These are phyloP conservation scores for Termitomyces sp. DNA, from an alignment of 768 basidiomycete genomes.

Conservation along the genomic window DNA sequence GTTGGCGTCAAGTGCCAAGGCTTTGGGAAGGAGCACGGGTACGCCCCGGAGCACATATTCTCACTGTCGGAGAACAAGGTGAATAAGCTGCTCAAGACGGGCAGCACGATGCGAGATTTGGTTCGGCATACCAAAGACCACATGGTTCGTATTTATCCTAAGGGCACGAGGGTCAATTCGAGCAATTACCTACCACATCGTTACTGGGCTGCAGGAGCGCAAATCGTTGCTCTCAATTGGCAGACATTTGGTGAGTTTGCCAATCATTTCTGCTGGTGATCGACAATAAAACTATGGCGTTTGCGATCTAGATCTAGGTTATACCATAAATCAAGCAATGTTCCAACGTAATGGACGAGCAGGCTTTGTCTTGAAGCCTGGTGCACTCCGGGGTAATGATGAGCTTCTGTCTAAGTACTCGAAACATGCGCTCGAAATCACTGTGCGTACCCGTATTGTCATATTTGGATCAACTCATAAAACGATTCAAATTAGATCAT, in stretches of 20 bases:
- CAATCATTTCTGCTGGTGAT: background rate
- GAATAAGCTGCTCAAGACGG: slow-evolving; percentile 65
- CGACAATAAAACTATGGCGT: background rate
- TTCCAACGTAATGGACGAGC: slow-evolving; percentile 86
- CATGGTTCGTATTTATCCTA: slow-evolving; percentile 82
- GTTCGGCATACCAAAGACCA: slow-evolving; percentile 85
- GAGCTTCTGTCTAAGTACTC: slow-evolving; percentile 46
- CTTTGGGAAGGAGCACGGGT: slow-evolving; percentile 79
- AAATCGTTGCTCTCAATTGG: slow-evolving; percentile 80
- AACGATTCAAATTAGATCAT: slow-evolving; percentile 33
- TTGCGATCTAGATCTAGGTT: slow-evolving; percentile 63
- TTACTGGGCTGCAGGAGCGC: slow-evolving; percentile 54
- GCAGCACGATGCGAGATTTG: slow-evolving; percentile 51
- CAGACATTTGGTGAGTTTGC: slow-evolving; percentile 74
- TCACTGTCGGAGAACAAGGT: slow-evolving; percentile 84
- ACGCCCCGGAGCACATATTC: slow-evolving; percentile 86
- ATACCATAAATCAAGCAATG: slow-evolving; percentile 93
- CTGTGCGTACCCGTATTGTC: slow-evolving; percentile 26
- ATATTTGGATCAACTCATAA: background rate
- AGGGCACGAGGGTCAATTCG: slow-evolving; percentile 73
- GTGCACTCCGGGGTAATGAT: slow-evolving; percentile 63
- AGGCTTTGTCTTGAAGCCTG: slow-evolving; percentile 90
- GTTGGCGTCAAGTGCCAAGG: slow-evolving; percentile 94
- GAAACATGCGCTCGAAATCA: slow-evolving; percentile 59
- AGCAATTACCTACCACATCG: slow-evolving; percentile 86